Evolutionary conservation across 2,329 filamentous ascomycete species (phyloP).

Genomic region (Diaporthe caulivora): DNA sequence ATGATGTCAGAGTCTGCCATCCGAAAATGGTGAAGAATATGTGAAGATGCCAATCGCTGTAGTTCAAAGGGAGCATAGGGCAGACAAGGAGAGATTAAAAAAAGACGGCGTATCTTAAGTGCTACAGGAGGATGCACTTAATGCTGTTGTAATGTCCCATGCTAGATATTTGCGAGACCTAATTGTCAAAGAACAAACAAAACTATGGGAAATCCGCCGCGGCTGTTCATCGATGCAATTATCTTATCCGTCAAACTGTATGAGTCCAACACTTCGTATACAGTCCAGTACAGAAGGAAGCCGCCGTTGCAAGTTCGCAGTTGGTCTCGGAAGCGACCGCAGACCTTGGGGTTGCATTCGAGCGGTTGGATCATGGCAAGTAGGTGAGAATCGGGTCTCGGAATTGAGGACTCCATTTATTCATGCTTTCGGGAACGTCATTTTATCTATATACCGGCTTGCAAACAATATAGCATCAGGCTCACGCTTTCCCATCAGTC

Average conservation of each 20-base stretch:
- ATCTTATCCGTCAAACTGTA: too few relatives aligned
- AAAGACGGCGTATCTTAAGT: background rate
- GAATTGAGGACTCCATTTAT: background rate
- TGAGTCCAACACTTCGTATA: too few relatives aligned
- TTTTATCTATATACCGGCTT: constrained; percentile 31
- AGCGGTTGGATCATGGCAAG: too few relatives aligned
- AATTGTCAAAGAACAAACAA: too few relatives aligned
- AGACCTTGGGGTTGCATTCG: too few relatives aligned
- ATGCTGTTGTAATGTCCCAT: too few relatives aligned
- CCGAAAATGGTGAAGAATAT: background rate
- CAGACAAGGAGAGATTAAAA: background rate
- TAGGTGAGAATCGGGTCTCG: background rate
- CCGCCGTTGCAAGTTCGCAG: too few relatives aligned
- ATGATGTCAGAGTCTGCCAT: background rate
- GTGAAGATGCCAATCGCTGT: background rate
- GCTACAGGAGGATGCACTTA: too few relatives aligned
- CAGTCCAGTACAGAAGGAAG: too few relatives aligned
- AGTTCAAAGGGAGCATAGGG: background rate
- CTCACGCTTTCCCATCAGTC: constrained; percentile 38
- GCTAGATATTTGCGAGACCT: too few relatives aligned
- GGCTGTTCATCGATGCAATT: too few relatives aligned
- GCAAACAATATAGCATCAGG: background rate
- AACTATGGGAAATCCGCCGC: too few relatives aligned
- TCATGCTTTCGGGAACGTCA: background rate
- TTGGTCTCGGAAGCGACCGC: background rate